Conservation (phyloP, 148 eudicot species). For the Gaultheria prostrata region DNA sequence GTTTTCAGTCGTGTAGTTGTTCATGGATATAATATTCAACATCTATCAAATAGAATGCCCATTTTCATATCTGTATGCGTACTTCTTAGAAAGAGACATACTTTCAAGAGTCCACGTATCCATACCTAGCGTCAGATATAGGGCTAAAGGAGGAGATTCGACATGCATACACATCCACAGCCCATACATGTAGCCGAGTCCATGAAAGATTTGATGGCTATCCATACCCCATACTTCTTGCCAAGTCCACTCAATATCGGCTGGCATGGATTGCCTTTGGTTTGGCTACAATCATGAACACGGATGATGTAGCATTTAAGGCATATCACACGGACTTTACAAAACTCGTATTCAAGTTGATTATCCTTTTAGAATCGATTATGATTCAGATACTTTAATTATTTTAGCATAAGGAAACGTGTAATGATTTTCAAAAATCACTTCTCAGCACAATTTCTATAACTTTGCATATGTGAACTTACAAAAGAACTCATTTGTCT, state of each 20-base stretch:
- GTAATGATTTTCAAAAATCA: not conserved
- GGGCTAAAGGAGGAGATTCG: not conserved
- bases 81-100: not conserved
- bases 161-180: not conserved
- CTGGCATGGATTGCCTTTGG: not conserved
- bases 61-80: not conserved
- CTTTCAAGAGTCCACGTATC: not conserved
- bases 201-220: constrained; percentile 3
- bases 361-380: not conserved
- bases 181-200: not conserved
- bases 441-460: not conserved
- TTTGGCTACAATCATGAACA: not conserved
- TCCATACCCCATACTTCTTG: not conserved
- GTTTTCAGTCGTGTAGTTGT: not conserved
- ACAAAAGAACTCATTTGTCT: not conserved
- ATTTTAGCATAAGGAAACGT: not conserved
- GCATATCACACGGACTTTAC: not conserved
- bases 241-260: not conserved
- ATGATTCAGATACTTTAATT: not conserved
- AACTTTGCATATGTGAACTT: not conserved
- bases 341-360: not conserved
- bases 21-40: not conserved
- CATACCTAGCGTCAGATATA: not conserved
- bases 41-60: not conserved
- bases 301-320: not conserved